Percentiles rank a stretch among this genome's conserved stretches.
These are phyloP conservation scores for Monosporascus cannonballus DNA, from an alignment of 2,329 filamentous ascomycete species.

Conservation along the genomic window DNA sequence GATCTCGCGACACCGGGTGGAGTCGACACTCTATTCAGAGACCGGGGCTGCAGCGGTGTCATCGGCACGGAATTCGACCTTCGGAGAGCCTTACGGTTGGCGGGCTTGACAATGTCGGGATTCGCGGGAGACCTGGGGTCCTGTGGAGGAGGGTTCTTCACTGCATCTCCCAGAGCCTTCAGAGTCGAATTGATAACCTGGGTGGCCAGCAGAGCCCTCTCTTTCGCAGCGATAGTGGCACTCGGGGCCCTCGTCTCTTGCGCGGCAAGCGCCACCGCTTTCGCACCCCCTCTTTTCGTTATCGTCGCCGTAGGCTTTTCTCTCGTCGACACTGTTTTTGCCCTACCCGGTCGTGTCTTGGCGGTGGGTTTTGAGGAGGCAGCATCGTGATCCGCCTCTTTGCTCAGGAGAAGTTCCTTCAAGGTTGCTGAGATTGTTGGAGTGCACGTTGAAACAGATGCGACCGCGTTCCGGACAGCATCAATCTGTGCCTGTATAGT, in stretches of 20 bases:
- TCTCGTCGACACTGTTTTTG: constrained; percentile 17
- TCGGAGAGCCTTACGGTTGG: constrained; percentile 37
- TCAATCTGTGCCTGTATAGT: constrained; percentile 37
- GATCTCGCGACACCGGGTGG: constrained; percentile 37
- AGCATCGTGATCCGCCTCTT: constrained; percentile 22
- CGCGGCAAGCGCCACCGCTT: constrained; percentile 13
- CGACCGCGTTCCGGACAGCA: constrained; percentile 48
- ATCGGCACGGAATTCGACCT: constrained; percentile 53
- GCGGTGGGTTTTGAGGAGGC: constrained; percentile 14
- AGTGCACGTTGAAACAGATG: constrained; percentile 48
- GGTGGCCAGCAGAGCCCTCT: constrained; percentile 63
- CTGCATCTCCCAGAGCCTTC: constrained; percentile 61
- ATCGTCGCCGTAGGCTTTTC: constrained; percentile 11
- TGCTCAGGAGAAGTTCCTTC: constrained; percentile 37
- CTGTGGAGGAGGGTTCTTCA: constrained; percentile 40
- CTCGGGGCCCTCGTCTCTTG: constrained; percentile 24
- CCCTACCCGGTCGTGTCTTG: constrained; percentile 25
- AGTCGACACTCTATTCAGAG: constrained; percentile 54
- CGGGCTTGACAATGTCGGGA: constrained; percentile 31
- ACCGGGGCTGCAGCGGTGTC: constrained; percentile 55
- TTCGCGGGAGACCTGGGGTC: constrained; percentile 25
- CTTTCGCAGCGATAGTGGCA: constrained; percentile 45
- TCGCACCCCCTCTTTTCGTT: constrained; percentile 2
- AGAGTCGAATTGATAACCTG: constrained; percentile 66
- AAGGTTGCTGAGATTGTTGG: constrained; percentile 39